Conservation (phyloP, 352 stramenopile genomes). For the Paralagenidium karlingii region DNA sequence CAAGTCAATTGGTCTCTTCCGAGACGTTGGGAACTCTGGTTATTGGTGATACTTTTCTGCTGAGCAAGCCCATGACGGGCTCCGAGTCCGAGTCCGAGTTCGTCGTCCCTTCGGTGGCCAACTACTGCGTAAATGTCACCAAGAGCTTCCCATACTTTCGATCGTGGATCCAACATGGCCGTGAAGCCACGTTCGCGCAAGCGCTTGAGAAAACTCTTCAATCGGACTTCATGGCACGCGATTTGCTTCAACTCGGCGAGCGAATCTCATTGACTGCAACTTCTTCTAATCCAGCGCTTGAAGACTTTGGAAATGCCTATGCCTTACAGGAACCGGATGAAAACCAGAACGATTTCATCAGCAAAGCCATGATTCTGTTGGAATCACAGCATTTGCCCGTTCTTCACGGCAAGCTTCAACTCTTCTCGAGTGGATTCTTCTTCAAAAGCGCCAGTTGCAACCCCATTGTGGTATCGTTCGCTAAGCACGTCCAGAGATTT, state of each 20-base stretch:
- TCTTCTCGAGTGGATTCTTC: constrained; percentile 43
- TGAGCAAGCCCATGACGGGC: constrained; percentile 1
- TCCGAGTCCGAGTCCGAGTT: too few relatives aligned
- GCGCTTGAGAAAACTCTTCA: constrained; percentile 23
- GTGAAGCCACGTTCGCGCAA: constrained; percentile 27
- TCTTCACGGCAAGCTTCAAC: constrained; percentile 28
- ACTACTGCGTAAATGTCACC: constrained; percentile 51
- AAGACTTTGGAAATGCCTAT: too few relatives aligned
- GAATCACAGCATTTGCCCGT: constrained; percentile 26
- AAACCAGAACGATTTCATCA: too few relatives aligned
- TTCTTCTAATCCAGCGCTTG: constrained; percentile 3
- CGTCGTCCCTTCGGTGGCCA: too few relatives aligned
- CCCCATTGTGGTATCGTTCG: constrained; percentile 49
- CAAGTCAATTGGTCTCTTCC: constrained; percentile 2
- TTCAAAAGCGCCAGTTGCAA: constrained; percentile 42
- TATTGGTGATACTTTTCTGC: constrained; percentile 42
- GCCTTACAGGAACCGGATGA: too few relatives aligned
- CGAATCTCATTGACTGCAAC: constrained; percentile 3
- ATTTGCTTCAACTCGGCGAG: constrained; percentile 30
- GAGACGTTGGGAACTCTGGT: constrained; percentile 27
- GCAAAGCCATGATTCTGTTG: constrained; percentile 21
- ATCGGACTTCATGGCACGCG: constrained; percentile 71
- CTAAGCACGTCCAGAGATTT: constrained; percentile 33
- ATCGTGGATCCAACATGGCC: constrained; percentile 36
- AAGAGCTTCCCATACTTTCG: constrained; percentile 45